Conservation (phyloP, 163 green algal genomes). For the Chlamydomonas reinhardtii region DNA sequence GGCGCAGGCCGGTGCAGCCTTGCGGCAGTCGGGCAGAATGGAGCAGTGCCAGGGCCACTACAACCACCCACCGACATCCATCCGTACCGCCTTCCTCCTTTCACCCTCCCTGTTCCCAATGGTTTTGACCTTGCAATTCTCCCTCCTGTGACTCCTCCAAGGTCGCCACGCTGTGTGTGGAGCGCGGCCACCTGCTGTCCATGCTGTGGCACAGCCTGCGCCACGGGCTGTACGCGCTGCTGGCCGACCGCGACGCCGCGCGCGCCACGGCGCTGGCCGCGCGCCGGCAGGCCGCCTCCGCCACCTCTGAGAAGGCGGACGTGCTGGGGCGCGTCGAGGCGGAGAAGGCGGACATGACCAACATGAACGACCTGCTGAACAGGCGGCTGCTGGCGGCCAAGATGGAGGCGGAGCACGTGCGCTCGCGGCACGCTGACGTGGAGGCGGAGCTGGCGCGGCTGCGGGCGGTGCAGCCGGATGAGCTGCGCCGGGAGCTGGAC, state of each 20-base stretch:
- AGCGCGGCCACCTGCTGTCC: constrained; percentile 46
- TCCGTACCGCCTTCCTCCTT: too few relatives aligned
- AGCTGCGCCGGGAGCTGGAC: constrained; percentile 45
- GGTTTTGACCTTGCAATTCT: too few relatives aligned
- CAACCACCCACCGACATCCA: too few relatives aligned
- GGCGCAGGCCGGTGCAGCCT: too few relatives aligned
- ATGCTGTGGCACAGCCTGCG: constrained; percentile 41
- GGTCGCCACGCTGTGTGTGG: constrained; percentile 49
- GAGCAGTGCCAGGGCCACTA: too few relatives aligned
- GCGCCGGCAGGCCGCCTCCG: constrained; percentile 2
- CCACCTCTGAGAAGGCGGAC: constrained; percentile 8
- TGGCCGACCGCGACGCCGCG: constrained; percentile 42
- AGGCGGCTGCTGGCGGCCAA: constrained; percentile 37
- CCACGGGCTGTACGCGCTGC: constrained; percentile 31
- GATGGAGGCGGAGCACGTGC: constrained; percentile 42
- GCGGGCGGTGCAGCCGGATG: constrained; percentile 29
- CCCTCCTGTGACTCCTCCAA: neutral
- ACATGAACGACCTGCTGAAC: constrained; percentile 54
- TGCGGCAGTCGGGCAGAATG: too few relatives aligned
- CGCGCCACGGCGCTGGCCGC: constrained; percentile 30
- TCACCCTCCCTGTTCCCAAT: too few relatives aligned
- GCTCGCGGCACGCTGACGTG: constrained; percentile 25
- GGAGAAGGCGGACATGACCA: constrained; percentile 40
- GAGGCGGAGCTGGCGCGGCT: constrained; percentile 37
- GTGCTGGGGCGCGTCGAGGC: constrained; percentile 4